Conservation (phyloP, 2,329 filamentous ascomycete genomes). For the Aspergillus sp. region DNA sequence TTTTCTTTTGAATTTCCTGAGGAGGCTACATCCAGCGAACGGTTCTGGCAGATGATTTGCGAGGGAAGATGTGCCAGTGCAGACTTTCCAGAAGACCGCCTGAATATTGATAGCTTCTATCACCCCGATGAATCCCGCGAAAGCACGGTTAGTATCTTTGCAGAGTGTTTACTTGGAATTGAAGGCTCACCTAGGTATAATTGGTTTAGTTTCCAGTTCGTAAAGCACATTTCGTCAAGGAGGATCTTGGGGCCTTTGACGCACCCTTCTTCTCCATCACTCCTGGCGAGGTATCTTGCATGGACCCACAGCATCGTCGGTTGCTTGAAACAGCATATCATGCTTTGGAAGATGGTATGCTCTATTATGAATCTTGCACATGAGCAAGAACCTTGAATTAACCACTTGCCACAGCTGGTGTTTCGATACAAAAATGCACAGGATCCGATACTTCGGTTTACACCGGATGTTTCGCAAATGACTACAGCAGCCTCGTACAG, state of each 20-base stretch:
- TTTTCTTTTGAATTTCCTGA: conserved; percentile 2
- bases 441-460: not conserved
- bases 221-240: not conserved
- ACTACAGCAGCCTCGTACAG: not conserved
- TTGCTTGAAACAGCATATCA: not conserved
- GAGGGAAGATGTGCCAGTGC: not conserved
- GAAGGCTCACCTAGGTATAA: too few relatives aligned
- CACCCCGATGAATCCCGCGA: not conserved
- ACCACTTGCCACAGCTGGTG: not conserved
- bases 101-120: not conserved
- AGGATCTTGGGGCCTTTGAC: not conserved
- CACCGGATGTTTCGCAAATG: not conserved
- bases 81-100: not conserved
- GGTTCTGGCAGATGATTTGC: conserved; percentile 1
- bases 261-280: not conserved
- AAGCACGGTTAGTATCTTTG: not conserved
- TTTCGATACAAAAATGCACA: not conserved
- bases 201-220: not conserved
- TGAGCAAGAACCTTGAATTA: too few relatives aligned
- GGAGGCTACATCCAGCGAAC: not conserved
- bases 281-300: not conserved
- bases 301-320: conserved; percentile 1
- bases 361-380: not conserved
- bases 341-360: conserved; percentile 1
- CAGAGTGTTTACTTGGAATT: not conserved